Conservation (phyloP, 1,284 basidiomycete species). For the Moesziomyces sp. region DNA sequence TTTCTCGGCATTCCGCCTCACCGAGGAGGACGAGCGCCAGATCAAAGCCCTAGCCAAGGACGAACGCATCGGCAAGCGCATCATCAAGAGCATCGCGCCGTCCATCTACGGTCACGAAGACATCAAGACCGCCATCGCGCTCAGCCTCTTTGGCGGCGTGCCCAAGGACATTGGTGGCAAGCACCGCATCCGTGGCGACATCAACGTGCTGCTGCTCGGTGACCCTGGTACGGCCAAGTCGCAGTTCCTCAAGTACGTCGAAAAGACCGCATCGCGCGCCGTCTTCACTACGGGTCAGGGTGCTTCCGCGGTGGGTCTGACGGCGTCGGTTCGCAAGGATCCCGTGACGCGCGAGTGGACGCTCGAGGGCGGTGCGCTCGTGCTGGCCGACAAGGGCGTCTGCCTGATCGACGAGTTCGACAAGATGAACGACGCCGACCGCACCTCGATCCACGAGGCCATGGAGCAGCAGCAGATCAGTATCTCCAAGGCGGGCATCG, state of each 20-base stretch:
- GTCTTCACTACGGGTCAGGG: constrained; percentile 99
- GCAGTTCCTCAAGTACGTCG: constrained; percentile 98
- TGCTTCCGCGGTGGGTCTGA: constrained; percentile 96
- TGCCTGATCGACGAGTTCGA: constrained; percentile 99
- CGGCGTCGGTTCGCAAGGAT: constrained; percentile 96
- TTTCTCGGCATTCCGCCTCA: constrained; percentile 93
- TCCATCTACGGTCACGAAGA: constrained; percentile 99
- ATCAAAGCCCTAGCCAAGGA: constrained; percentile 88
- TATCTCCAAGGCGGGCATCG: constrained; percentile 98
- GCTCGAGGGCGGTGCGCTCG: constrained; percentile 94
- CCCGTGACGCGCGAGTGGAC: constrained; percentile 98
- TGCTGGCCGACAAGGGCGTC: constrained; percentile 97
- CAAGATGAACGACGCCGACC: constrained; percentile 95
- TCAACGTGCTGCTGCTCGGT: constrained; percentile 93
- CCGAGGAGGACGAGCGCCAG: constrained; percentile 93
- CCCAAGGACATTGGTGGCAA: constrained; percentile 96
- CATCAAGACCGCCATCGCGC: constrained; percentile 96
- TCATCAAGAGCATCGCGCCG: constrained; percentile 97
- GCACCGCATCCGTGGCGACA: constrained; percentile 94
- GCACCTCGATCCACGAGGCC: constrained; percentile 97
- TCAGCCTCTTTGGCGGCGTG: constrained; percentile 93
- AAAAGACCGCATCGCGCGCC: constrained; percentile 95
- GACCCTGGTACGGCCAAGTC: constrained; percentile 99
- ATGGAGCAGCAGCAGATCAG: constrained; percentile 99
- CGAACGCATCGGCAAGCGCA: constrained; percentile 93